phyloP scores from a whole-genome alignment of 495 filamentous ascomycete species.

The Elasticomyces elasticus region DNA sequence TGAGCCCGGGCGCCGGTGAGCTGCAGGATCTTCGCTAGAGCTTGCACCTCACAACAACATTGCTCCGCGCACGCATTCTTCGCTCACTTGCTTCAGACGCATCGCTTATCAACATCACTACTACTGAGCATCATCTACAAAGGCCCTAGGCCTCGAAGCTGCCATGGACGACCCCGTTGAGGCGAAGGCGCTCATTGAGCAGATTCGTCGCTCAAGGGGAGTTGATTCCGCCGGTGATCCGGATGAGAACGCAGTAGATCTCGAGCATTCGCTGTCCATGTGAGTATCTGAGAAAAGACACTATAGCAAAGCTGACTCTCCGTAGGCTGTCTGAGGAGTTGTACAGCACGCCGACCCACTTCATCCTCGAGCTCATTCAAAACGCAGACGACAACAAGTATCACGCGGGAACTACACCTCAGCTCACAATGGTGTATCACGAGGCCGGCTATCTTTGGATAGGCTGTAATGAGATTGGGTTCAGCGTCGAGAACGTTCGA shows the following conservation, averaged over 20 bases:
- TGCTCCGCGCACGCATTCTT: too few species aligned
- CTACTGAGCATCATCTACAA: neutral
- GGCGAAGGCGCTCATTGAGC: conserved; percentile 1
- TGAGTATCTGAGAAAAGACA: too few species aligned
- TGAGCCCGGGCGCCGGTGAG: too few species aligned
- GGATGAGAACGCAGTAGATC: conserved; percentile 12
- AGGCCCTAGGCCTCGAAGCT: neutral
- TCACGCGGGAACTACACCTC: neutral
- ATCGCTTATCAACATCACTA: neutral
- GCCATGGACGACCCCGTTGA: conserved; percentile 10
- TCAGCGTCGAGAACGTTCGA: conserved; percentile 12
- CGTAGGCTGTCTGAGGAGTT: conserved; percentile 9
- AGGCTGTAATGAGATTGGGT: conserved; percentile 21
- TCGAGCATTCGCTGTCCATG: conserved; percentile 1
- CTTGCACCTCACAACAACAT: too few species aligned
- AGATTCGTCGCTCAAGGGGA: neutral
- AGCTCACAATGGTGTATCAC: conserved; percentile 11
- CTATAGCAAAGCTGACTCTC: neutral
- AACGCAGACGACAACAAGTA: conserved; percentile 24
- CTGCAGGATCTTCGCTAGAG: too few species aligned
- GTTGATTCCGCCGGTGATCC: neutral
- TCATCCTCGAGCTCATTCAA: conserved; percentile 21
- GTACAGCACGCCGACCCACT: conserved; percentile 17
- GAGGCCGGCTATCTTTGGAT: conserved; percentile 13
- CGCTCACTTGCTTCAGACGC: neutral